phyloP scores from a whole-genome alignment of 202 grass and related monocot species.

The Carex arenaria region DNA sequence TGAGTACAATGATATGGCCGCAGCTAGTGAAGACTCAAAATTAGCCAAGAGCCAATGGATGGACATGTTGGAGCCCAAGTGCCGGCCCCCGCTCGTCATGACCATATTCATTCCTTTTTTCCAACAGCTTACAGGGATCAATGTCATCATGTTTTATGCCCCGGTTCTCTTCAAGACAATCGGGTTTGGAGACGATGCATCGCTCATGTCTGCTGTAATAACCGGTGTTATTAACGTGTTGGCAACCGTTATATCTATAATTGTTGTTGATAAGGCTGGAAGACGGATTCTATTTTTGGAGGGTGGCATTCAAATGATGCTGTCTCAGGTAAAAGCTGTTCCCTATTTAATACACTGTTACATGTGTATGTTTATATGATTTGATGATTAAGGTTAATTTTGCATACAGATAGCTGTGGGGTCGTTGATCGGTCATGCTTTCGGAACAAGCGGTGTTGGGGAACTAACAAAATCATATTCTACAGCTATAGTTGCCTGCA shows the following conservation, averaged over 20 bases:
- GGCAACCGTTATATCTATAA: slow-evolving; percentile 48
- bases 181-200: slow-evolving; percentile 46
- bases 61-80: slow-evolving; percentile 38
- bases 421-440: slow-evolving; percentile 47
- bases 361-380: neutral
- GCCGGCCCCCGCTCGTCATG: slow-evolving; percentile 43
- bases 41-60: slow-evolving; percentile 32
- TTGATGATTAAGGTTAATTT: neutral
- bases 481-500: slow-evolving; percentile 55
- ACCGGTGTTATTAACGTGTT: slow-evolving; percentile 57
- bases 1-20: slow-evolving; percentile 45
- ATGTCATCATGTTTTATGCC: slow-evolving; percentile 84
- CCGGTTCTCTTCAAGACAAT: slow-evolving; percentile 74
- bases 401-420: slow-evolving; percentile 42
- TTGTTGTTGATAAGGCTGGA: slow-evolving; percentile 51
- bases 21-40: slow-evolving; percentile 37
- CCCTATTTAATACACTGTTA: neutral
- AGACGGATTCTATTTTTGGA: slow-evolving; percentile 61
- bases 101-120: slow-evolving; percentile 61
- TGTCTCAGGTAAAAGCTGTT: slow-evolving; percentile 38
- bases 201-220: slow-evolving; percentile 58
- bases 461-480: slow-evolving; percentile 59
- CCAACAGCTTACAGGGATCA: slow-evolving; percentile 73
- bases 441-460: slow-evolving; percentile 52
- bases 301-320: slow-evolving; percentile 65